Base-by-base conservation (phyloP, 768 basidiomycete species). In the Lyophyllum shimeji region DNA sequence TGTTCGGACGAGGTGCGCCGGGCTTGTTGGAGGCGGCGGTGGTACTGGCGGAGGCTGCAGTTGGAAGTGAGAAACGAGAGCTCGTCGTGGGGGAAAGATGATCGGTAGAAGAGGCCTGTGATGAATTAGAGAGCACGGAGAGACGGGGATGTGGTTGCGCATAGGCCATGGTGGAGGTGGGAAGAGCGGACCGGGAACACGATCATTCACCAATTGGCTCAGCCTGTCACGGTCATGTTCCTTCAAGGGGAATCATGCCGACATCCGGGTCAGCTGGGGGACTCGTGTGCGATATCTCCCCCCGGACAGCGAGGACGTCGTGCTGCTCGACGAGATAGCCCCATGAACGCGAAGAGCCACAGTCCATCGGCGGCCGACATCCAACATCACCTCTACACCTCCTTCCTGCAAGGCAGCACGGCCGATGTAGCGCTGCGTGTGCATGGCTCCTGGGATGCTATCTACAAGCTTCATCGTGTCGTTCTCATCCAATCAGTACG, bases 401-500 rank as follows among this genome's bases (percentile, higher is more conserved):
- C 89, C 5, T 86, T 95, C 67, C 74, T 94, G 4, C 75, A 84
- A 54, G 83, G 83, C 23, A 79, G 77, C 56, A 90, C 92, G 0
- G 80, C 90, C 17, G 95, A 96, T 73, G 84, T 95, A 60, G 80
- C 85, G 40, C 74, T 97, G 45, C 76, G 82, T 46, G 80, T 95
- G 18, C 71, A 75, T 24, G 88, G 83, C 3, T 76, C 85, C 2
- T 82, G 80, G 93, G 69, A 73, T 47, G 89, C 90, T 1, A 74
- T 84, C 33, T 97, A 95, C 74, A 82, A 77, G 43, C 76, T 94
- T 6, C 95, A 97, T 70, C 81, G 86, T 23, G 87, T 95, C 50
- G 84, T 97, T 37, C 84, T 96, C 56, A 92, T 93, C 42, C 95
- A 96, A 70, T 85, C 93, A 8, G 92, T 91, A 52, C 53, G 84